Conservation (phyloP, 1,284 basidiomycete species). For the Ustilago cynodontis region DNA sequence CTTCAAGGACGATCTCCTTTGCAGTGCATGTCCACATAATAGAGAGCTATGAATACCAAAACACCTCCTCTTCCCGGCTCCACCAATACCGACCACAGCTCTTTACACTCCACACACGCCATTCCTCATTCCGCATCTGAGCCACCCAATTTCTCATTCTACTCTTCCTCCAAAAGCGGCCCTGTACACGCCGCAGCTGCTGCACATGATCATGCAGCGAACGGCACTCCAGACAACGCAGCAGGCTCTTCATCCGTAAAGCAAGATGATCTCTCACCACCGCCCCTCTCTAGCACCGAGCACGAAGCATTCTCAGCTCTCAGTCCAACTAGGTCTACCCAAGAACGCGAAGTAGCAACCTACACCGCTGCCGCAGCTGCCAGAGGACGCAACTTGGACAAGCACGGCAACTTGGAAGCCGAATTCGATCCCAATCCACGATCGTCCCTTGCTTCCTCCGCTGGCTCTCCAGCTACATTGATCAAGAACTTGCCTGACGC, state of each 20-base stretch:
- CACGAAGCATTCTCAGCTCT: slow-evolving; percentile 26
- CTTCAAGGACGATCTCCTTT: not conserved
- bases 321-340: slow-evolving; percentile 10
- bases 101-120: slow-evolving; percentile 19
- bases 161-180: not conserved
- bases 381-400: slow-evolving; percentile 16
- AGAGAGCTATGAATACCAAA: slow-evolving; percentile 13
- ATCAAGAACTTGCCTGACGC: slow-evolving; percentile 36
- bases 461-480: slow-evolving; percentile 14
- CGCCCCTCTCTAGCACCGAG: slow-evolving; percentile 8
- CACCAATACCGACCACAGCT: slow-evolving; percentile 5
- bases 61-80: slow-evolving; percentile 5
- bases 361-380: slow-evolving; percentile 38
- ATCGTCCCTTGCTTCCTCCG: slow-evolving; percentile 6
- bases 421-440: slow-evolving; percentile 20
- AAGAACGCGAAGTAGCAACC: slow-evolving; percentile 14
- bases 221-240: not conserved
- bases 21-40: not conserved
- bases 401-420: slow-evolving; percentile 18
- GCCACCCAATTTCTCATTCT: slow-evolving; percentile 10
- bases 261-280: slow-evolving; percentile 3
- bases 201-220: too few relatives aligned
- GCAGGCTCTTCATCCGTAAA: not conserved
- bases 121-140: slow-evolving; percentile 39
- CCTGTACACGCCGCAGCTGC: not conserved